Conservation (phyloP, 1,284 basidiomycete species). For the Xerocomus alliaceus region DNA sequence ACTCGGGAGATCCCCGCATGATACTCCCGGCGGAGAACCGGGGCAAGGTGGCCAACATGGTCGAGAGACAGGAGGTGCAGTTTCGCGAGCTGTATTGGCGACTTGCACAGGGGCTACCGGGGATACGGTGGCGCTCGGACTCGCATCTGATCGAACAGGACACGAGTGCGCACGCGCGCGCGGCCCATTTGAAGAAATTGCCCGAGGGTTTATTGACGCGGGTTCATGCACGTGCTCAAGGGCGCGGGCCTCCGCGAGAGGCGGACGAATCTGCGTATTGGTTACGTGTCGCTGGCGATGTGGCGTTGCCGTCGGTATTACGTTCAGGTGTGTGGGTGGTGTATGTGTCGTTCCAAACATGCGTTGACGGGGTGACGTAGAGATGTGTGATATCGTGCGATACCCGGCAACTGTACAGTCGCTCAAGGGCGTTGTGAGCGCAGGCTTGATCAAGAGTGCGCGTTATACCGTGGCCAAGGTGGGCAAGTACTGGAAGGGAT, state of each 20-base stretch:
- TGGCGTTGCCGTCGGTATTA: conserved; percentile 61
- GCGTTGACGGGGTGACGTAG: conserved; percentile 45
- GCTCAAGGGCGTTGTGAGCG: conserved; percentile 85
- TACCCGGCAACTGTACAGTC: conserved; percentile 85
- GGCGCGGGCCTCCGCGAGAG: conserved; percentile 44
- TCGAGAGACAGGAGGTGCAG: conserved; percentile 79
- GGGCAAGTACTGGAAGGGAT: conserved; percentile 79
- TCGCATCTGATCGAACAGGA: conserved; percentile 73
- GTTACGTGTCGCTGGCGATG: conserved; percentile 72
- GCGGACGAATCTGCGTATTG: conserved; percentile 79
- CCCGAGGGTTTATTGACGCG: conserved; percentile 69
- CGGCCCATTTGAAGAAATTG: conserved; percentile 76
- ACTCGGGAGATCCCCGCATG: conserved; percentile 94
- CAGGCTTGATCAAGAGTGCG: conserved; percentile 80
- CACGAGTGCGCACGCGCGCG: conserved; percentile 64
- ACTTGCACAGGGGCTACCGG: conserved; percentile 76
- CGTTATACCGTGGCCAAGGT: conserved; percentile 81
- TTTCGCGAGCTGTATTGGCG: conserved; percentile 89
- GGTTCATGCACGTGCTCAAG: conserved; percentile 48
- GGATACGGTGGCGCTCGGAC: conserved; percentile 70
- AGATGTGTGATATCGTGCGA: conserved; percentile 79
- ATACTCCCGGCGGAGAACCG: conserved; percentile 92
- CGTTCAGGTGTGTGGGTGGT: conserved; percentile 56
- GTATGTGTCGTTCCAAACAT: background rate
- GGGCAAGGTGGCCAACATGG: conserved; percentile 93